phyloP scores from a whole-genome alignment of 1,284 basidiomycete genomes.

The Microbotryum saponariae region DNA sequence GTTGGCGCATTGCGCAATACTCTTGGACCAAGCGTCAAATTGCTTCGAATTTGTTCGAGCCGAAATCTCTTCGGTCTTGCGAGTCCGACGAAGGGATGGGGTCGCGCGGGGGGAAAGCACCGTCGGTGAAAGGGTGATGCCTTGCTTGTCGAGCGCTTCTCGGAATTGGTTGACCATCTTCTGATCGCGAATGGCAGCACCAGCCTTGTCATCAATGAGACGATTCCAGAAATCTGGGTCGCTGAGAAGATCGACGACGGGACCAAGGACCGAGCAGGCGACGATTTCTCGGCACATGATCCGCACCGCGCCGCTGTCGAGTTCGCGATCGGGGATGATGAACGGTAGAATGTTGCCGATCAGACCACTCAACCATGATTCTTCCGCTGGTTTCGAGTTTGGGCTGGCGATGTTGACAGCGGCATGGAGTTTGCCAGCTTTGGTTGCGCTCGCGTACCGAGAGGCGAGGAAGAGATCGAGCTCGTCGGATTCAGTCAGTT shows the following conservation, averaged over 20 bases:
- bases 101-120: background rate
- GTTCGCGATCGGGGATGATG: slow-evolving; percentile 66
- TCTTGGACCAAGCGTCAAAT: slow-evolving; percentile 80
- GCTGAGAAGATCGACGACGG: slow-evolving; percentile 80
- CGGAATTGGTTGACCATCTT: slow-evolving; percentile 49
- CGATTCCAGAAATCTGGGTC: slow-evolving; percentile 97
- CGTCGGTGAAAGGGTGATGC: slow-evolving; percentile 1
- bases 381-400: slow-evolving; percentile 80
- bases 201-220: slow-evolving; percentile 82
- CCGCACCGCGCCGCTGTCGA: slow-evolving; percentile 59
- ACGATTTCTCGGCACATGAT: slow-evolving; percentile 74
- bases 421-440: slow-evolving; percentile 53
- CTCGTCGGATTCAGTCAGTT: slow-evolving; percentile 74
- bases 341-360: slow-evolving; percentile 62
- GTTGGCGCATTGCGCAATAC: slow-evolving; percentile 70
- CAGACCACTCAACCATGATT: slow-evolving; percentile 66
- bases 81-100: background rate
- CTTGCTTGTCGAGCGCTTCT: slow-evolving; percentile 43
- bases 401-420: slow-evolving; percentile 76
- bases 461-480: slow-evolving; percentile 73
- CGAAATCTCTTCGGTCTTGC: slow-evolving; percentile 33
- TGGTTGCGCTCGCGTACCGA: slow-evolving; percentile 51
- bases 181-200: slow-evolving; percentile 80
- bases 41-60: slow-evolving; percentile 50
- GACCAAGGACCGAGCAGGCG: slow-evolving; percentile 70